These are phyloP conservation scores for Gymnopilus junonius DNA, from an alignment of 768 basidiomycete genomes.

Conservation along the genomic window DNA sequence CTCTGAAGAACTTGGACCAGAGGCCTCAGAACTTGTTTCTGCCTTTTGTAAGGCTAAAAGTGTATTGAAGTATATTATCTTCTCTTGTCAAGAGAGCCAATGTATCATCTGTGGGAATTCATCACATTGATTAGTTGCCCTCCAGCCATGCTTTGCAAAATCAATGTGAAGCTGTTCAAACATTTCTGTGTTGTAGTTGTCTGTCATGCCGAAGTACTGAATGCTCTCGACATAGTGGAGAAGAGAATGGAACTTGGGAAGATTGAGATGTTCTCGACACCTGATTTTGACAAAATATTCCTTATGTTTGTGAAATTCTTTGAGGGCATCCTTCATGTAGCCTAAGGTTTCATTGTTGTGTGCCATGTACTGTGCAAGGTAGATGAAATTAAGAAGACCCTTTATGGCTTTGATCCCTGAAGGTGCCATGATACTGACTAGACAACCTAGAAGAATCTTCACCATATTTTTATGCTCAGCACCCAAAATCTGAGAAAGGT, in stretches of 20 bases:
- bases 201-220: conserved; percentile 25
- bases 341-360: conserved; percentile 27
- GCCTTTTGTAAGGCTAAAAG: not conserved
- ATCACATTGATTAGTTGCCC: too few relatives aligned
- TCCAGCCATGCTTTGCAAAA: too few relatives aligned
- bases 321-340: conserved; percentile 8
- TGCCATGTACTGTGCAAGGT: conserved; percentile 27
- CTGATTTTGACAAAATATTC: conserved; percentile 15
- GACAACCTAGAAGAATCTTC: conserved; percentile 29
- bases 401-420: conserved; percentile 16
- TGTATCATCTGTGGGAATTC: conserved; percentile 39
- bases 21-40: not conserved
- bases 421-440: conserved; percentile 22
- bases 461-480: too few relatives aligned
- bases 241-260: conserved; percentile 19
- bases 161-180: too few relatives aligned
- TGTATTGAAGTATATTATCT: conserved; percentile 17
- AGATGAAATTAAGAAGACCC: conserved; percentile 35
- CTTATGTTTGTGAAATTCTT: conserved; percentile 11
- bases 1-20: too few relatives aligned
- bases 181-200: too few relatives aligned
- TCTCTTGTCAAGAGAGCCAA: conserved; percentile 40
- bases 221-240: conserved; percentile 28
- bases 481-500: too few relatives aligned
- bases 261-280: too few relatives aligned